Base-by-base conservation (phyloP, 352 stramenopile species). In the Phytopythium vexans region DNA sequence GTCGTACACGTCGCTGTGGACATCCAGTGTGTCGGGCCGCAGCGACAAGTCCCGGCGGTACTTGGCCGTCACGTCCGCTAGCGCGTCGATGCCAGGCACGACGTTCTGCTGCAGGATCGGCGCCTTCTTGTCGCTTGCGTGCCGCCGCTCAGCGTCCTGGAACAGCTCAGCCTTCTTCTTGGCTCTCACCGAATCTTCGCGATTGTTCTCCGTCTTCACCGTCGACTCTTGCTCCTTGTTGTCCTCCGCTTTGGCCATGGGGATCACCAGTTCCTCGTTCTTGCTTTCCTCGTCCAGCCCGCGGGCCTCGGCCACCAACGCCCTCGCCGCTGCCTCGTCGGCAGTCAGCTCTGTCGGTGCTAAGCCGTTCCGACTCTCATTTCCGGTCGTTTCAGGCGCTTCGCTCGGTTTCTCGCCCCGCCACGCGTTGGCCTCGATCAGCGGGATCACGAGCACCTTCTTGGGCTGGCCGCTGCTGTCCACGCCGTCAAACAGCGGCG, bases 1-100 rank as follows among this genome's bases (percentile, higher is more conserved):
- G n/a, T 85, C 64, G 62, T 98, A 98, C 33, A 76, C 76, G 5
- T 94, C 72, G 39, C 76, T 93, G 44, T 90, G 68, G 7, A 96
- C 86, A 33, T 95, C 76, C 10, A 92, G 61, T 38, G 86, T 89
- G 2, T 95, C 78, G 0, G 90, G 86, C 1, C 88, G 79, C 45
- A 83, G 50, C 21, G 82, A 72, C 8, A 97, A 66, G 53, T 97
- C 88, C 35, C 89, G 76, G 10, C 87, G 68, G 58, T 92, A 93
- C 54, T 96, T 88, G 16, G 94, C 76, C 44, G 80, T 82, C 41
- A 96, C 73, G 54, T 92, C 79, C 16, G 66, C 64, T 21, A 94
- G 60, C 21, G 68, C 56, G 37, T 89, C 75, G 41, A 92, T 67
- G 8, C 81, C 83, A 0, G 81, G 81, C 11, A 94, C 74, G 5